Conservation (phyloP, 2,329 filamentous ascomycete species). For the Cryphonectria parasitica region DNA sequence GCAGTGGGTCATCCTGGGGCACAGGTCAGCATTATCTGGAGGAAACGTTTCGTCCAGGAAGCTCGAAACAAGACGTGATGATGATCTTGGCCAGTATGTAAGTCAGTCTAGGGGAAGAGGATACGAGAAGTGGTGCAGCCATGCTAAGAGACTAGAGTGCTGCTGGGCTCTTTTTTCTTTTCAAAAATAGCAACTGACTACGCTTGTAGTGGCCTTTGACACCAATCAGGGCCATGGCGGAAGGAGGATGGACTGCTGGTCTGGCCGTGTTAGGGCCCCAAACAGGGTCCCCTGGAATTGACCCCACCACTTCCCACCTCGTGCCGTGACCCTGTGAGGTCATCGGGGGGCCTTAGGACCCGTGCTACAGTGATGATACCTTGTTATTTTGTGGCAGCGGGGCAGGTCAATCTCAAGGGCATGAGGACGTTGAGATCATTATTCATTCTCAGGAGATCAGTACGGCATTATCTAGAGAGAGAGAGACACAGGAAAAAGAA, state of each 20-base stretch:
- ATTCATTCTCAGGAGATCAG: background rate
- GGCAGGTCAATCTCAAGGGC: background rate
- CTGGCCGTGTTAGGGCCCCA: background rate
- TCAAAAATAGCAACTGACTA: constrained; percentile 2
- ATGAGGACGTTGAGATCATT: background rate
- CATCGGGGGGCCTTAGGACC: background rate
- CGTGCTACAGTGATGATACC: background rate
- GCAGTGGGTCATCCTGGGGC: background rate
- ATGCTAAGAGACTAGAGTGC: background rate
- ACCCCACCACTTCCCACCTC: background rate
- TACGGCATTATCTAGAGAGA: background rate
- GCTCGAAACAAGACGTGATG: background rate
- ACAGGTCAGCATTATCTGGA: background rate
- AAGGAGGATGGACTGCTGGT: background rate
- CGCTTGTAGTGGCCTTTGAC: background rate
- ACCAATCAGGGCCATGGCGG: background rate
- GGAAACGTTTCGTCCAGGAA: constrained; percentile 3
- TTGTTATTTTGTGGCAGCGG: background rate
- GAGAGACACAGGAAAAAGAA: background rate
- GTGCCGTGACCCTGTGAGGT: constrained; percentile 12
- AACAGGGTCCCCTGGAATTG: background rate
- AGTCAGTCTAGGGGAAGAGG: background rate
- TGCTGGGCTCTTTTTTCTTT: background rate
- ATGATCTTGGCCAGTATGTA: background rate
- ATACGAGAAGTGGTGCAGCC: constrained; percentile 3